Percentiles rank a stretch among this genome's conserved stretches.
Conservation (phyloP, 768 basidiomycete genomes). For the Leccinum boreale region DNA sequence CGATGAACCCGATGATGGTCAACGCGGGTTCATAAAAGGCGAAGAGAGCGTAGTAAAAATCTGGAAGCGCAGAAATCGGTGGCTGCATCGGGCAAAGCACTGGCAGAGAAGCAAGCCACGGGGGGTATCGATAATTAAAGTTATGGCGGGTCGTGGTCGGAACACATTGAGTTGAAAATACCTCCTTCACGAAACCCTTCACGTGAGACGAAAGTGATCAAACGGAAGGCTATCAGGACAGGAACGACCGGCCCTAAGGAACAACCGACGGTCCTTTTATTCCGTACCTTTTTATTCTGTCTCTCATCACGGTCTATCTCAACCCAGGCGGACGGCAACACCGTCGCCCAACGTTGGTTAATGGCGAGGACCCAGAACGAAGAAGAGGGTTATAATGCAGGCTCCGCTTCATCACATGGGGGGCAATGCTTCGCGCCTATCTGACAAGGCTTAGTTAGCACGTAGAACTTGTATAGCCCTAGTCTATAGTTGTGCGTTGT, state of each 20-base stretch:
- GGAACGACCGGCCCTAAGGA: constrained; percentile 29
- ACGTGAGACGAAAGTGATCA: constrained; percentile 1
- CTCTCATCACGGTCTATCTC: constrained; percentile 55
- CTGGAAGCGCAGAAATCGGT: constrained; percentile 61
- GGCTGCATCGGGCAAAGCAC: constrained; percentile 34
- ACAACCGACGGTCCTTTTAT: neutral
- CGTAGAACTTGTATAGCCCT: neutral
- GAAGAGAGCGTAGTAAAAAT: constrained; percentile 71
- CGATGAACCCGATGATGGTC: constrained; percentile 61
- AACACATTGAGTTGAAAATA: neutral
- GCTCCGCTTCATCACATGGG: constrained; percentile 18
- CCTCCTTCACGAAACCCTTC: neutral
- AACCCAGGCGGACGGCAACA: constrained; percentile 64
- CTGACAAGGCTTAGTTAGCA: constrained; percentile 28
- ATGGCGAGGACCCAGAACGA: constrained; percentile 77
- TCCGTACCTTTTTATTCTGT: constrained; percentile 2
- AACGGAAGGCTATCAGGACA: neutral
- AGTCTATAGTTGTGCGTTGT: neutral
- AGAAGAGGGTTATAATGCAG: constrained; percentile 72
- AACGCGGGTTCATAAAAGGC: constrained; percentile 72
- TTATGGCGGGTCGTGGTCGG: neutral
- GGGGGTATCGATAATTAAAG: neutral
- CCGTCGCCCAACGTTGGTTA: constrained; percentile 42
- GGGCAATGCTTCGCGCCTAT: constrained; percentile 47
- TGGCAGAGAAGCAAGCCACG: constrained; percentile 1